These are phyloP conservation scores for Aspergillus haitiensis DNA, from an alignment of 495 filamentous ascomycete species.

Conservation along the genomic window DNA sequence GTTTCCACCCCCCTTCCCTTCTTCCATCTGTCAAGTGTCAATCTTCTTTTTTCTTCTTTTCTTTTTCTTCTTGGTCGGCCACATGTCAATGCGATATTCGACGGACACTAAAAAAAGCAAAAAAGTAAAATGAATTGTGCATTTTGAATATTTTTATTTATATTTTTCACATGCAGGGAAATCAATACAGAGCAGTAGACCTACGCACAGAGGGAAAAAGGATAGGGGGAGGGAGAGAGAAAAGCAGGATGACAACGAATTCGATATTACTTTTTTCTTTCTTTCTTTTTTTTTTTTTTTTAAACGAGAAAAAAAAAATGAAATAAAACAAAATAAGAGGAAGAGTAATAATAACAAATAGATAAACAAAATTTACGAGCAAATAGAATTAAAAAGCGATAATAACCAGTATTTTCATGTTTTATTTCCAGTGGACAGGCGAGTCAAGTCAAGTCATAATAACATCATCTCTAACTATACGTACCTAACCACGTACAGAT, in stretches of 20 bases:
- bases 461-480: no score
- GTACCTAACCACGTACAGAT: no score
- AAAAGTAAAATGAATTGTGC: background rate
- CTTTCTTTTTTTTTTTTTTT: background rate
- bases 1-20: constrained; percentile 3
- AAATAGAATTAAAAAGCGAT: no score
- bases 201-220: background rate
- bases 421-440: background rate
- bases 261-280: constrained; percentile 1
- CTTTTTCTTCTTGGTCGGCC: background rate
- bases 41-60: background rate
- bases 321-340: no score
- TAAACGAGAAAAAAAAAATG: no score
- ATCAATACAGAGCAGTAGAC: no score
- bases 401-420: background rate
- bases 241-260: background rate
- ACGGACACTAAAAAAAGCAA: background rate
- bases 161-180: constrained; percentile 3
- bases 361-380: no score
- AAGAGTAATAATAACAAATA: no score
- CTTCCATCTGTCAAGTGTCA: constrained; percentile 5
- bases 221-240: background rate
- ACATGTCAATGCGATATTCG: background rate
- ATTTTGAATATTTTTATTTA: background rate
- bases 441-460: no score